Base-by-base conservation (phyloP, 2,329 filamentous ascomycete genomes). In the Colletotrichum eremochloae region DNA sequence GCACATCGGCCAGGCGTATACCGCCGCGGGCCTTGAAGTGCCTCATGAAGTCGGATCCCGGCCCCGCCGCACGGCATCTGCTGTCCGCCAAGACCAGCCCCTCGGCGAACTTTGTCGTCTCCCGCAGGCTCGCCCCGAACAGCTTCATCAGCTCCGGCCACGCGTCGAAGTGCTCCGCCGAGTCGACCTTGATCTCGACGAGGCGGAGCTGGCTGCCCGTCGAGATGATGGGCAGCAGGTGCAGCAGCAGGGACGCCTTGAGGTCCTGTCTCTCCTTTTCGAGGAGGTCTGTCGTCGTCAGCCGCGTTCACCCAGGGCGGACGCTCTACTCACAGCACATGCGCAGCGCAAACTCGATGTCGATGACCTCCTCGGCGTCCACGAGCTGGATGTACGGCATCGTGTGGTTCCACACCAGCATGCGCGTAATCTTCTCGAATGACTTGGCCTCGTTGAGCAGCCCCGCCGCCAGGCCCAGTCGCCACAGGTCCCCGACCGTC, bases 141-240 rank as follows among this genome's bases (percentile, higher is more conserved):
- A 72, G 46, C 70, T 70, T 69, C 61, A 72, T 72, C 60, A 72
- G 67, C 61, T 72, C 70, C 33, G 70, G 70, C 70, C 70, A 72
- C 60, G 70, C 70, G 20, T 72, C 70, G 20, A 72, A 72, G 24
- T 72, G 70, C 56, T 72, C 70, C 33, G 67, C 70, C 66, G 70
- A 72, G n/a, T 72, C 70, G 20, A 72, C 70, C 70, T 72, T 72
- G 70, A 72, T 72, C 55, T 72, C 70, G 33, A 72, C 70, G n/a
- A 72, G 70, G 8, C 70, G 70, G 14, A 72, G 70, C 40, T 72
- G 70, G 42, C 69, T 72, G 11, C 70, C 70, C 6, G 70, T 72
- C 42, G 70, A 72, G 42, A 72, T 72, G 42, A 72, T 70, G 40
- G 70, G 70, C 24, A 72, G 55, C 3, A 72, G 60, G 29, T 72